A percentile compares a stretch with the other conserved stretches of the same genome.
Evolutionary conservation across 2,329 filamentous ascomycete species (phyloP).

Genomic region (Gaeumannomyces tritici): DNA sequence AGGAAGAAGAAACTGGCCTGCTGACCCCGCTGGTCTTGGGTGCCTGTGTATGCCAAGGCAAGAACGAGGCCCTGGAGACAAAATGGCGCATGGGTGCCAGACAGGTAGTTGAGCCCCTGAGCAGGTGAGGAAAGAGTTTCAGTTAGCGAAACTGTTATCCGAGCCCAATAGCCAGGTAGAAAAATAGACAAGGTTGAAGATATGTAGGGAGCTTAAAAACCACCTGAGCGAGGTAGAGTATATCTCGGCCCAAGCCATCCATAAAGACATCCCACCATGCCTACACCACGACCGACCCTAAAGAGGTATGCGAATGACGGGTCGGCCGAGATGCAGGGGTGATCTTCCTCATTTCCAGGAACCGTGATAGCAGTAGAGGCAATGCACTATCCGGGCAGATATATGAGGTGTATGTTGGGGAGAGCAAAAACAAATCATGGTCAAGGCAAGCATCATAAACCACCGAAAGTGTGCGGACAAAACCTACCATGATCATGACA

Average conservation of each 20-base stretch:
- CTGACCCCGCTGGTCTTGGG: conserved; percentile 72
- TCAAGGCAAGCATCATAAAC: conserved; percentile 7
- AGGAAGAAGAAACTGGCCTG: conserved; percentile 75
- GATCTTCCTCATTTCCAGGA: conserved; percentile 78
- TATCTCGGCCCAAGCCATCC: conserved; percentile 53
- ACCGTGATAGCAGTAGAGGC: conserved; percentile 64
- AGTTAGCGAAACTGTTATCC: conserved; percentile 1
- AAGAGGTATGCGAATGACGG: conserved; percentile 59
- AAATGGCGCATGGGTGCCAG: conserved; percentile 35
- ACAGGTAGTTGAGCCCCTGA: conserved; percentile 40
- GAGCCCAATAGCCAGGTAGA: background rate
- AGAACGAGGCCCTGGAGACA: conserved; percentile 61
- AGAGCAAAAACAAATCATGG: conserved; percentile 34
- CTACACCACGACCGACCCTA: conserved; percentile 55
- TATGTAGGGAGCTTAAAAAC: conserved; percentile 57
- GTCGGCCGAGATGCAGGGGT: conserved; percentile 53
- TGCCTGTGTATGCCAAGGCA: conserved; percentile 73
- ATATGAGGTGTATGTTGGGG: conserved; percentile 36
- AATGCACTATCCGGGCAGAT: conserved; percentile 70
- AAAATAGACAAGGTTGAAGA: conserved; percentile 8
- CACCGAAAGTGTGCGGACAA: conserved; percentile 12
- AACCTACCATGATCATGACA: conserved; percentile 67
- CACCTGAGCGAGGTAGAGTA: conserved; percentile 48
- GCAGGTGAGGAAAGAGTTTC: conserved; percentile 5
- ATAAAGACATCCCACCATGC: conserved; percentile 68